Evolutionary conservation across 768 basidiomycete genomes (phyloP).

Genomic region (Lentinula detonsa): DNA sequence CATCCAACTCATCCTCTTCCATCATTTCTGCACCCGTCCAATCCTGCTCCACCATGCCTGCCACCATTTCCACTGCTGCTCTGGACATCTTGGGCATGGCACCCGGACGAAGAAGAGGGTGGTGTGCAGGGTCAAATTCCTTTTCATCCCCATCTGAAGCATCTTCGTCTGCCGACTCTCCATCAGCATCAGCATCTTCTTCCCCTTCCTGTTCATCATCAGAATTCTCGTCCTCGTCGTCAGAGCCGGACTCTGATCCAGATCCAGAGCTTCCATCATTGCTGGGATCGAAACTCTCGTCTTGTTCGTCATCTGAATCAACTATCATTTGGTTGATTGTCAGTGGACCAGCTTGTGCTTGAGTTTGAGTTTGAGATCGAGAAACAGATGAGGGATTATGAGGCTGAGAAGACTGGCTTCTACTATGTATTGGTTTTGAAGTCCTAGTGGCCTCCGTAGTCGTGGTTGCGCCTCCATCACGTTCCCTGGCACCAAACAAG

Average conservation of each 20-base stretch:
- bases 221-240: background rate
- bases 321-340: constrained; percentile 1
- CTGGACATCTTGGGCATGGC: constrained; percentile 67
- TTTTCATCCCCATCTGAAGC: constrained; percentile 27
- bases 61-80: constrained; percentile 58
- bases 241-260: constrained; percentile 18
- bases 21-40: constrained; percentile 35
- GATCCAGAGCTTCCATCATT: constrained; percentile 40
- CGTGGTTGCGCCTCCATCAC: background rate
- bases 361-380: background rate
- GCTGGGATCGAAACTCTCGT: background rate
- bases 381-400: constrained; percentile 70
- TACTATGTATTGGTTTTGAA: no score
- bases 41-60: constrained; percentile 55
- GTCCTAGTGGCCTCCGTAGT: background rate
- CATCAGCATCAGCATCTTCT: constrained; percentile 29
- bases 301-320: constrained; percentile 3
- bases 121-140: constrained; percentile 46
- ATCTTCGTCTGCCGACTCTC: constrained; percentile 25
- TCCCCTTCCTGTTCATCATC: constrained; percentile 30
- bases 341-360: background rate
- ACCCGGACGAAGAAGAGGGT: constrained; percentile 60
- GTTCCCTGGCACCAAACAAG: constrained; percentile 24
- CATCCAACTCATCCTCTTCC: constrained; percentile 47
- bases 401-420: constrained; percentile 18